phyloP scores from a whole-genome alignment of 768 basidiomycete species.

The Nidularia pulvinata region DNA sequence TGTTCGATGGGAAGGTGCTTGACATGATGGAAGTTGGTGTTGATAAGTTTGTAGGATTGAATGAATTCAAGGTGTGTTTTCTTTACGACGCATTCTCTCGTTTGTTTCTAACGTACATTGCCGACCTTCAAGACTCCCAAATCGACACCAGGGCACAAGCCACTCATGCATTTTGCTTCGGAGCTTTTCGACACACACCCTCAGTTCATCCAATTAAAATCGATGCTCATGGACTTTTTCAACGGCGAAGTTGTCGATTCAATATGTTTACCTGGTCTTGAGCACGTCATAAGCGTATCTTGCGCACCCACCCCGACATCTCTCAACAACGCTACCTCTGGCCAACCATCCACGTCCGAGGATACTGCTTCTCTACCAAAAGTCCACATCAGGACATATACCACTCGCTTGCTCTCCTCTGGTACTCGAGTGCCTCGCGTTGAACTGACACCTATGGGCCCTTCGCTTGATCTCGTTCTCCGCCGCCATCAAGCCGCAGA shows the following conservation, averaged over 20 bases:
- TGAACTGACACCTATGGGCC: constrained; percentile 88
- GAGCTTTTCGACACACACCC: constrained; percentile 96
- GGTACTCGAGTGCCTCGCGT: constrained; percentile 82
- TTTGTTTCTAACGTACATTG: background rate
- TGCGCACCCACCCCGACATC: constrained; percentile 63
- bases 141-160: constrained; percentile 87
- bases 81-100: background rate
- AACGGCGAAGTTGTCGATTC: constrained; percentile 84
- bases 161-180: constrained; percentile 94
- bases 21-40: constrained; percentile 98
- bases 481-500: constrained; percentile 78
- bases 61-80: constrained; percentile 74
- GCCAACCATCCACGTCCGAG: constrained; percentile 24
- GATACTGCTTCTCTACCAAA: constrained; percentile 61
- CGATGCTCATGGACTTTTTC: constrained; percentile 88
- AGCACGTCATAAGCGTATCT: constrained; percentile 85
- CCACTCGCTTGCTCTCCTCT: constrained; percentile 68
- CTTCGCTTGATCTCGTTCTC: constrained; percentile 80
- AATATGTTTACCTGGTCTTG: constrained; percentile 81
- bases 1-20: constrained; percentile 82
- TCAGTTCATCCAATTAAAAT: constrained; percentile 89
- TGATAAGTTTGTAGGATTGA: constrained; percentile 77
- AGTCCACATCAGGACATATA: constrained; percentile 90
- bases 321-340: constrained; percentile 40
- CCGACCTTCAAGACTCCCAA: constrained; percentile 65